A percentile compares a stretch with the other conserved stretches of the same genome.
phyloP scores from a whole-genome alignment of 2,329 filamentous ascomycete species.

The Chrysosporium queenslandicum region DNA sequence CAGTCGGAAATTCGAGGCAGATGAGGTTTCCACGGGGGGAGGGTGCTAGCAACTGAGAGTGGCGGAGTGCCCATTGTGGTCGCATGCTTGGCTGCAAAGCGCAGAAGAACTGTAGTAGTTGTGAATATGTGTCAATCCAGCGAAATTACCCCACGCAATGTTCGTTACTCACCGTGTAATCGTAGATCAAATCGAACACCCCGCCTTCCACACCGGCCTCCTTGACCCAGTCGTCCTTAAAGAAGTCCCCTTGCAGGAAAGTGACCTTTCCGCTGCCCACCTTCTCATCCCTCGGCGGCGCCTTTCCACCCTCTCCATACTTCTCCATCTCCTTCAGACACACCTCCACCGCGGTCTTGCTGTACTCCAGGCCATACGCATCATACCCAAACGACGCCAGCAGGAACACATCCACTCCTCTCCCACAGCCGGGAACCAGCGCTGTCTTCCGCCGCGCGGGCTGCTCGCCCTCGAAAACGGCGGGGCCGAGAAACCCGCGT shows the following conservation, averaged over 20 bases:
- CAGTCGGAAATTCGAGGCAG: conserved; percentile 68
- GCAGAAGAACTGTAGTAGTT: conserved; percentile 46
- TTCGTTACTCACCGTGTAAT: conserved; percentile 46
- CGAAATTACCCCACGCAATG: neutral
- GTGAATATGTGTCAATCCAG: neutral
- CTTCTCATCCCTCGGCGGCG: conserved; percentile 28
- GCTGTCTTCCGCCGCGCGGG: conserved; percentile 42
- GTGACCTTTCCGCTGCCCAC: conserved; percentile 31
- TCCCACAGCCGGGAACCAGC: conserved; percentile 71
- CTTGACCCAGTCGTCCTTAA: conserved; percentile 35
- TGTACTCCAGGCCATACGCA: conserved; percentile 62
- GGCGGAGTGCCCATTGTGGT: conserved; percentile 49
- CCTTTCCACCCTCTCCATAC: conserved; percentile 25
- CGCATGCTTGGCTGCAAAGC: conserved; percentile 47
- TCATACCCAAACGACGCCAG: conserved; percentile 68
- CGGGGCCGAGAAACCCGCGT: conserved; percentile 24
- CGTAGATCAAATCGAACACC: conserved; percentile 47
- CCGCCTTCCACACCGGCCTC: conserved; percentile 26
- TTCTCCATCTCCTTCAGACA: conserved; percentile 30
- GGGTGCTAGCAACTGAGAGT: conserved; percentile 45
- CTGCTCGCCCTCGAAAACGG: conserved; percentile 3
- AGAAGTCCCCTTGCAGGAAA: conserved; percentile 40
- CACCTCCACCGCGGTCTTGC: conserved; percentile 39
- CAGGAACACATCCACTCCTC: conserved; percentile 70
- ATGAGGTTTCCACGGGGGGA: conserved; percentile 43